These are phyloP conservation scores for Leptodontidium sp. DNA, from an alignment of 2,329 filamentous ascomycete genomes.

Conservation along the genomic window DNA sequence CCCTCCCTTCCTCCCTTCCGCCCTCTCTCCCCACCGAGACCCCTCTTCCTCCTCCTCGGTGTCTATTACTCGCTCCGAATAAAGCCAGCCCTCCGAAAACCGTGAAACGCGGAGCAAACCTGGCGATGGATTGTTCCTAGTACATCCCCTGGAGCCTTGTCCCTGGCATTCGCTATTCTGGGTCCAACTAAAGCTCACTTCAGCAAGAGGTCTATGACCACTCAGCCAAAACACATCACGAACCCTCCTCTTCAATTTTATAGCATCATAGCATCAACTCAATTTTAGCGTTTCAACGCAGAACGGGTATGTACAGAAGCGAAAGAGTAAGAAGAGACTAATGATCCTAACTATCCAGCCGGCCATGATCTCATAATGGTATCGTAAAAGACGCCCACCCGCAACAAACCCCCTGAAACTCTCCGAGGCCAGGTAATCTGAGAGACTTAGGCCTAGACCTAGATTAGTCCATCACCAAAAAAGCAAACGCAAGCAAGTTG, in stretches of 20 bases:
- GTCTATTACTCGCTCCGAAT: no score
- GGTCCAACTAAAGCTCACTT: no score
- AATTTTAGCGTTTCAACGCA: neutral
- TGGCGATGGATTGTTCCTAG: no score
- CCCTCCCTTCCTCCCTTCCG: no score
- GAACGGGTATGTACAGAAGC: conserved; percentile 23
- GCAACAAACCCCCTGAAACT: neutral
- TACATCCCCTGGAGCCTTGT: no score
- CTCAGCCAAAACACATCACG: neutral
- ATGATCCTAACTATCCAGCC: conserved; percentile 36
- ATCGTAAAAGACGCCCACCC: conserved; percentile 32
- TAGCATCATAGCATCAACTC: neutral
- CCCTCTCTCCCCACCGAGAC: no score
- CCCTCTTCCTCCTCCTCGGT: no score
- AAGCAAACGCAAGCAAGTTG: neutral
- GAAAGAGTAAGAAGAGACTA: conserved; percentile 29
- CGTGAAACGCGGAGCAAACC: no score
- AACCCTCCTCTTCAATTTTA: neutral
- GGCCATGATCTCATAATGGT: conserved; percentile 39
- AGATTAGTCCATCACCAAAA: conserved; percentile 1
- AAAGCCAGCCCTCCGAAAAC: no score
- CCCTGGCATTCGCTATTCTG: no score
- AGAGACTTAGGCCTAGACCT: neutral
- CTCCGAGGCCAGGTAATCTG: neutral
- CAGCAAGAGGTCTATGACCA: neutral